Percentiles rank a stretch among this genome's conserved stretches.
Evolutionary conservation across 2,329 filamentous ascomycete species (phyloP).

Genomic region (Calonectria fujianensis): DNA sequence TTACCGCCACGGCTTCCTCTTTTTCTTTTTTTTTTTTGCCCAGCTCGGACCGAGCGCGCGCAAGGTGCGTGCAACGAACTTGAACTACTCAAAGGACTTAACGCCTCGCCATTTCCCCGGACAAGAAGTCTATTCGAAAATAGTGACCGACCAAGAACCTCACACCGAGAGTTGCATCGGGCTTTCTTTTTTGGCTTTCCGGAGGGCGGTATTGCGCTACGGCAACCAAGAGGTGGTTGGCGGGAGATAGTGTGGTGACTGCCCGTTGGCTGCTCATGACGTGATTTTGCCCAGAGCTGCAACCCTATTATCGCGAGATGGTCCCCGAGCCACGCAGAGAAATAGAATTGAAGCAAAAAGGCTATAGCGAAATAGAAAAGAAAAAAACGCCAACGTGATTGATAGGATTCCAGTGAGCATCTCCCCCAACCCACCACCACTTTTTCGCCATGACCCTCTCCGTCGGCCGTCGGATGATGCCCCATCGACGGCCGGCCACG

Average conservation of each 20-base stretch:
- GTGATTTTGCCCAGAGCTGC: not conserved
- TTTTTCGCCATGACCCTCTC: not conserved
- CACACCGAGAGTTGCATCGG: not conserved
- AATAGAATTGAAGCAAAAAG: constrained; percentile 5
- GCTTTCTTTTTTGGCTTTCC: not conserved
- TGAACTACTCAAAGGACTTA: not conserved
- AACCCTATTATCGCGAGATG: constrained; percentile 8
- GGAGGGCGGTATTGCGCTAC: not conserved
- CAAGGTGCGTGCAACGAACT: constrained; percentile 29
- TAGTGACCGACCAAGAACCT: not conserved
- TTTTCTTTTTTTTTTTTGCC: not conserved
- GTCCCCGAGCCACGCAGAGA: not conserved
- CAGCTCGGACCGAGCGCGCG: constrained; percentile 46
- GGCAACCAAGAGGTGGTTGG: not conserved
- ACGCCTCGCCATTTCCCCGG: not conserved
- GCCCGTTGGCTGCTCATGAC: constrained; percentile 4
- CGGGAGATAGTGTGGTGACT: not conserved
- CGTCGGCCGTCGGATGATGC: constrained; percentile 34
- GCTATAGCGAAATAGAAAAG: not conserved
- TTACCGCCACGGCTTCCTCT: constrained; percentile 26
- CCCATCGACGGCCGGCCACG: constrained; percentile 10
- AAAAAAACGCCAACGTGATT: constrained; percentile 27
- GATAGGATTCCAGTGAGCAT: constrained; percentile 47
- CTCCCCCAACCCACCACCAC: constrained; percentile 53
- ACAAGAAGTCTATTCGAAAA: constrained; percentile 8